Percentiles rank a stretch among this genome's conserved stretches.
phyloP scores from a whole-genome alignment of 2,329 filamentous ascomycete species.

The Piedraia hortae region DNA sequence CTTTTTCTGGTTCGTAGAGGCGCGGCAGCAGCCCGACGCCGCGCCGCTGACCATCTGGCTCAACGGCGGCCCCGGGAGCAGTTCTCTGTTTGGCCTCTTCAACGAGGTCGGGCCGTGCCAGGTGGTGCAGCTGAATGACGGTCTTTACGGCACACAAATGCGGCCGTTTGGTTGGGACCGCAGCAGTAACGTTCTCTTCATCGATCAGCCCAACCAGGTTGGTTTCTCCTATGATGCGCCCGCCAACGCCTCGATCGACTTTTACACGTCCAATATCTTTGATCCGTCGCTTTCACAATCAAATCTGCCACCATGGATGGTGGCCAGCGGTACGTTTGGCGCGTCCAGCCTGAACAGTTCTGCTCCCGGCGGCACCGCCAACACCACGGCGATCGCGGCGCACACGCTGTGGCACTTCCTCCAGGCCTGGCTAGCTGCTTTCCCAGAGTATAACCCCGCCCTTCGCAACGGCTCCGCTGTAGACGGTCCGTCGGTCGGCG shows the following conservation, averaged over 20 bases:
- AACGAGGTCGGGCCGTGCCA: constrained; percentile 17
- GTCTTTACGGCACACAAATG: constrained; percentile 10
- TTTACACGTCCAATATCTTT: constrained; percentile 15
- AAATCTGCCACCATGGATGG: constrained; percentile 21
- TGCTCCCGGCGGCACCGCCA: constrained; percentile 12
- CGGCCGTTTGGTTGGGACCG: constrained; percentile 33
- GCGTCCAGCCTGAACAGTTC: constrained; percentile 13
- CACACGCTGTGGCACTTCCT: constrained; percentile 35
- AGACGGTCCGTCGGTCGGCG: constrained; percentile 11
- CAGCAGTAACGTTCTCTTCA: constrained; percentile 37
- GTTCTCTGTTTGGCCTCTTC: constrained; percentile 30
- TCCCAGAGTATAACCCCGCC: constrained; percentile 16
- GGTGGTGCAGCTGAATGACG: constrained; percentile 11
- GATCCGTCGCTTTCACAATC: constrained; percentile 21
- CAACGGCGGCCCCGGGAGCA: constrained; percentile 30
- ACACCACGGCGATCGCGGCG: constrained; percentile 13
- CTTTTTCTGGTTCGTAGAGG: constrained; percentile 39
- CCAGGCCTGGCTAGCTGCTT: constrained; percentile 26
- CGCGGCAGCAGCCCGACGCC: constrained; percentile 22
- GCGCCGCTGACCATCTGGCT: constrained; percentile 34
- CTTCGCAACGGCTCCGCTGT: constrained; percentile 23
- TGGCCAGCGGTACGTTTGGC: constrained; percentile 37
- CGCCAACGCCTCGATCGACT: constrained; percentile 16
- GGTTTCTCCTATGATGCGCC: constrained; percentile 28
- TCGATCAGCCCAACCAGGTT: constrained; percentile 36